Base-by-base conservation (phyloP, 495 filamentous ascomycete genomes). In the Parachaetomium inaequale region DNA sequence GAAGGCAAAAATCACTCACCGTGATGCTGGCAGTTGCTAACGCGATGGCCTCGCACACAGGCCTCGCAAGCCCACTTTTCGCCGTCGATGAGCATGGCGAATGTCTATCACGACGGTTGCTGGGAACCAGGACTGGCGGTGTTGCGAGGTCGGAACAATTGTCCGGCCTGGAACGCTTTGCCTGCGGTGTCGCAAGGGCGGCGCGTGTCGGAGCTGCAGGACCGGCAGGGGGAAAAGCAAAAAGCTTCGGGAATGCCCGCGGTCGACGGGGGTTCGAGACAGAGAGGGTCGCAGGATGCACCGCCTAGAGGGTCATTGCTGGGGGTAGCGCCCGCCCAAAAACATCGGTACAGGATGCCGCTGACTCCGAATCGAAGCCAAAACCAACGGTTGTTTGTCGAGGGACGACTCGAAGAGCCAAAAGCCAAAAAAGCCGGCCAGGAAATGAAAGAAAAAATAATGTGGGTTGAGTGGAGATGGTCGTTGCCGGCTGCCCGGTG, bases 11-110 rank as follows among this genome's bases (percentile, higher is more conserved):
- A 67, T 72, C 66, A 84, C 88, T 81, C 83, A 93, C 90, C 89
- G 76, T 85, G 79, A 75, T 96, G 91, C 76, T 93, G 88, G 83
- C 91, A 96, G 76, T 90, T 93, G 85, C 90, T 95, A 72, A 96
- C 91, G 73, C 91, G 88, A 80, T 96, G 91, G 72, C 91, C 91
- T 76, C 91, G 84, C 75, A 96, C 90, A 80, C 91, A 96, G 81
- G 91, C 91, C 81, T 96, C 91, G 80, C 91, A 96, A 74, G 88
- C 88, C 78, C 83, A 93, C 80, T 93, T 93, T 81, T 93, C 90
- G 75, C 90, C 90, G 77, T 91, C 84, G 74, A 92, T 91, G 74
- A 93, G 79, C 90, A 93, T 93, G 56, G 67, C 70, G 68, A 72
- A 38, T 54, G 55, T 29, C 55, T 63, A 21, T 53, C 40, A 21